A percentile compares a stretch with the other conserved stretches of the same genome.
These are phyloP conservation scores for Nannochloropsis gaditana DNA, from an alignment of 108 stramenopile genomes.

Conservation along the genomic window DNA sequence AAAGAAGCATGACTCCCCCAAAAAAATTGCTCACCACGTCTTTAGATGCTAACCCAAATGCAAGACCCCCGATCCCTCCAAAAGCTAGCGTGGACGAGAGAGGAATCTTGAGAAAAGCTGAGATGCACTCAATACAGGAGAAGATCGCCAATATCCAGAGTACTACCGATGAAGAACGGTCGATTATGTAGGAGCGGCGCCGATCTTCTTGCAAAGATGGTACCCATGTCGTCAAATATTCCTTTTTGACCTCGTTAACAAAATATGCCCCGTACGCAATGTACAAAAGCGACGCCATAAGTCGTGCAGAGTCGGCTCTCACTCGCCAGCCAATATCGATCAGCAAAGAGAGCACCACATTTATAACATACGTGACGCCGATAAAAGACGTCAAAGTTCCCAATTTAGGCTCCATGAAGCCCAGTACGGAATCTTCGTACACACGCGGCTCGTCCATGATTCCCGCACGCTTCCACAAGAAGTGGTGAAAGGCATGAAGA, in stretches of 20 bases:
- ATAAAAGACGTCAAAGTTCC: neutral
- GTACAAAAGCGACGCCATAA: conserved; percentile 31
- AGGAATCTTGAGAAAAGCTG: conserved; percentile 45
- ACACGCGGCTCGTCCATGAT: conserved; percentile 37
- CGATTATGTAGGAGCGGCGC: conserved; percentile 26
- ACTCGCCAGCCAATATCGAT: neutral
- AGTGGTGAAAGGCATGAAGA: neutral
- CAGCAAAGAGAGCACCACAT: neutral
- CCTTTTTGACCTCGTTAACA: conserved; percentile 35
- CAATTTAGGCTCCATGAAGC: conserved; percentile 17
- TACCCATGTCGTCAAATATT: conserved; percentile 11
- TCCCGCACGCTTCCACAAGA: conserved; percentile 4
- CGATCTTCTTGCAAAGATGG: conserved; percentile 21
- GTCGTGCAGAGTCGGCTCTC: neutral
- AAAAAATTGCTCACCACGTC: conserved; percentile 27
- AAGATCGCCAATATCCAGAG: conserved; percentile 22
- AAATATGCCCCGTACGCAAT: conserved; percentile 41
- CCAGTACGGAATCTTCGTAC: conserved; percentile 44
- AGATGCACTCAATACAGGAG: conserved; percentile 40
- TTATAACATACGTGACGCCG: neutral
- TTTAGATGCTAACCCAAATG: conserved; percentile 41
- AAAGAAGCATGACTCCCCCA: conserved; percentile 47
- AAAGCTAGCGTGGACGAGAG: conserved; percentile 53
- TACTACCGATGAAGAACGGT: conserved; percentile 29
- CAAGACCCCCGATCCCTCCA: conserved; percentile 52